Evolutionary conservation across 2,329 filamentous ascomycete species (phyloP), one percentile per base, ranked within the genome.

Genomic region (Pseudogymnoascus sp.): DNA sequence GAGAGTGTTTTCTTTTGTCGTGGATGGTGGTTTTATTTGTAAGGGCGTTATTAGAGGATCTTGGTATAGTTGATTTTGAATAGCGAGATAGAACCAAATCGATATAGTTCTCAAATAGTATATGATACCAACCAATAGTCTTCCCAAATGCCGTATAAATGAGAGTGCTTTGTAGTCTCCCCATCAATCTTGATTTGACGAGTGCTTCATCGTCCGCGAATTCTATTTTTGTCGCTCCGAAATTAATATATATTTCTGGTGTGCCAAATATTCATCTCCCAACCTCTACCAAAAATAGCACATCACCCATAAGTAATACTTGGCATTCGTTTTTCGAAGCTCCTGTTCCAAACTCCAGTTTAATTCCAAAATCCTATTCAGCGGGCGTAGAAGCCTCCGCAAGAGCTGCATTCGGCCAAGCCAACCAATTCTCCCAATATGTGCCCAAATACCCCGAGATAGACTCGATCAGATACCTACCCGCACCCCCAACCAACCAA

Each of bases 401-500:
- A 33, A 57, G 26, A 19, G 50, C 50, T 7, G 50, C 50, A 13
- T 4, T 8, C 26, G 50, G 50, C 50, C 50, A 57, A 57, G 50
- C 47, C 21, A 70, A 38, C 63, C 64, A 68, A 33, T 64, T 44
- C 0, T 59, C 62, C 69, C 70, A 71, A 19, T 57, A 57, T 8
- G 50, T 57, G 7, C 66, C 67, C 5, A 72, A 59, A 61, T 65
- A 68, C 15, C 63, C 65, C 17, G 64, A 65, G 26, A 71, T 65
- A 2, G 65, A 67, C 11, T 62, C 33, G 13, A 73, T 62, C n/a
- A 73, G 62, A 53, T 65, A 67, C 9, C 53, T 66, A 21, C 70
- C 70, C 15, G 68, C 64, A 23, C 67, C 60, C 2, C 70, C 69
- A 36, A 73, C 65, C 7, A 68, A 64, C 71, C 72, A 73, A 33